Percentiles rank a stretch among this genome's conserved stretches.
These are phyloP conservation scores for Polytolypa hystricis DNA, from an alignment of 2,329 filamentous ascomycete species.

Conservation along the genomic window DNA sequence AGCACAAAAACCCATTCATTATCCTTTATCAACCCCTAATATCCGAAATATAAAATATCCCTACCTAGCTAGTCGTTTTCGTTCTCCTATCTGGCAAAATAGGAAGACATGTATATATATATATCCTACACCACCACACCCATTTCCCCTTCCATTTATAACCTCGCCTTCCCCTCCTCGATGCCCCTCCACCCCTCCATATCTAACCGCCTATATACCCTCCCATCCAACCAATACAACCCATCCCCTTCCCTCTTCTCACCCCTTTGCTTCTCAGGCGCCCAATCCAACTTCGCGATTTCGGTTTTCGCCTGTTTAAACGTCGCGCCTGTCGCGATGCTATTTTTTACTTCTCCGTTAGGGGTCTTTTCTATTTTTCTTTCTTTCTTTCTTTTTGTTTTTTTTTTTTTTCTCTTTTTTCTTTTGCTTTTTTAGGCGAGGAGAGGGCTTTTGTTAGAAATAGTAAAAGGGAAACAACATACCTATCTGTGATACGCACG, in stretches of 20 bases:
- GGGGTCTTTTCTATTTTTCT: background rate
- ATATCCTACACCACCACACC: conserved; percentile 12
- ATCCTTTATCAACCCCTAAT: background rate
- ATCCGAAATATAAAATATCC: background rate
- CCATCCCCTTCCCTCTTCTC: conserved; percentile 21
- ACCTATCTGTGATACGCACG: conserved; percentile 38
- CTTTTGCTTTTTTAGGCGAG: background rate
- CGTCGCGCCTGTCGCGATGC: conserved; percentile 34
- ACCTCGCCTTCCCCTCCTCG: conserved; percentile 33
- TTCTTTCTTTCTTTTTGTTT: background rate
- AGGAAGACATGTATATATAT: background rate
- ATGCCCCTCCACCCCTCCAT: conserved; percentile 30
- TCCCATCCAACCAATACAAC: conserved; percentile 36
- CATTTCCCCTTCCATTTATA: conserved; percentile 11
- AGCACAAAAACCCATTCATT: too few relatives aligned
- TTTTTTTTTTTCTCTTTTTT: background rate
- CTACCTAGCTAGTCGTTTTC: background rate
- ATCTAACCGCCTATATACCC: conserved; percentile 29
- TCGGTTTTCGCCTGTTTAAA: conserved; percentile 41
- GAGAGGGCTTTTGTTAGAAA: background rate
- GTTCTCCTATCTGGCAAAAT: background rate
- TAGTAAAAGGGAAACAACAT: conserved; percentile 14
- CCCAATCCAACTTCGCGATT: conserved; percentile 33
- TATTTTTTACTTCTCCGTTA: conserved; percentile 2
- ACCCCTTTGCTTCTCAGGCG: conserved; percentile 5